These are phyloP conservation scores for Zasmidium angulare DNA, from an alignment of 2,329 filamentous ascomycete species.

Conservation along the genomic window DNA sequence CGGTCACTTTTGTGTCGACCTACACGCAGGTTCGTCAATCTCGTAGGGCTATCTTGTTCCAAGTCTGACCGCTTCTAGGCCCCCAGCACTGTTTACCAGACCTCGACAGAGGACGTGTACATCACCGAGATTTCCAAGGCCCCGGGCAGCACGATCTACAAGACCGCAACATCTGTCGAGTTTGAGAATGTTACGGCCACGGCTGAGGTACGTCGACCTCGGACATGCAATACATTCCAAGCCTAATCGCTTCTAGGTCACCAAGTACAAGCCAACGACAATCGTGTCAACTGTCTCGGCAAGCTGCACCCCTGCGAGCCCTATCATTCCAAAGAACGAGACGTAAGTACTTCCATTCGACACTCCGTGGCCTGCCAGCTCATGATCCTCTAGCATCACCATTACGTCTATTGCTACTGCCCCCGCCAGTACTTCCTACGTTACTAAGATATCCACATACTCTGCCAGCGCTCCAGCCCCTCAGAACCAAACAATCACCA, in stretches of 20 bases:
- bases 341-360: background rate
- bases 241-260: too few species aligned
- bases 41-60: background rate
- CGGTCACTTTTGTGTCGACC: background rate
- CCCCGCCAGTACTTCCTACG: background rate
- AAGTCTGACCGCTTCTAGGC: background rate
- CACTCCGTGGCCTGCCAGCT: background rate
- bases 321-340: background rate
- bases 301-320: background rate
- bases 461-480: background rate
- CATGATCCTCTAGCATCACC: background rate
- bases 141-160: background rate
- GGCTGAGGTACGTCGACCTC: too few species aligned
- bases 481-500: background rate
- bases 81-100: background rate
- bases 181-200: background rate
- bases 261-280: constrained; percentile 1
- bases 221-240: too few species aligned
- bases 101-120: background rate
- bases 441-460: background rate
- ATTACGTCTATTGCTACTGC: background rate
- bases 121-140: constrained; percentile 1
- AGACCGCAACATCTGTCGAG: background rate
- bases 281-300: background rate
- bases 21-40: background rate